A percentile compares a stretch with the other conserved stretches of the same genome.
These are phyloP conservation scores for Vanrija sp. DNA, from an alignment of 1,284 basidiomycete genomes.

Conservation along the genomic window DNA sequence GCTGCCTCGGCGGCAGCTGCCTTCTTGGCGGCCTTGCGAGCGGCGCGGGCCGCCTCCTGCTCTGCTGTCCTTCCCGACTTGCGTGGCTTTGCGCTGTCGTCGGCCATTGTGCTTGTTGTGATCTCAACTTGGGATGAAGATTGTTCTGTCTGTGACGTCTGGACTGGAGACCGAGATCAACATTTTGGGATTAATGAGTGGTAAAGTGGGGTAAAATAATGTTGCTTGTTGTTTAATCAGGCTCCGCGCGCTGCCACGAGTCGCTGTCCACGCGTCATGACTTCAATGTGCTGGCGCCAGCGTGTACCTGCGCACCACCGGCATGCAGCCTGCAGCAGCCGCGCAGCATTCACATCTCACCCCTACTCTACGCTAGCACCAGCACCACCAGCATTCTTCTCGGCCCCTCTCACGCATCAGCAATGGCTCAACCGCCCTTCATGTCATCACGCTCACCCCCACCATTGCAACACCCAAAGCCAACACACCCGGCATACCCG, in stretches of 20 bases:
- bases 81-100: conserved; percentile 55
- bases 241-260: not conserved
- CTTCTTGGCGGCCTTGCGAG: conserved; percentile 35
- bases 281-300: not conserved
- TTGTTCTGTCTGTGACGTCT: not conserved
- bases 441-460: conserved; percentile 62
- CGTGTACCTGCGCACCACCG: no score
- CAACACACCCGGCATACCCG: conserved; percentile 75
- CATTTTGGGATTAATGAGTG: conserved; percentile 14
- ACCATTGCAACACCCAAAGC: conserved; percentile 80
- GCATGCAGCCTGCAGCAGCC: no score
- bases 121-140: not conserved
- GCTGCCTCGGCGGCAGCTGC: conserved; percentile 13
- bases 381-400: no score
- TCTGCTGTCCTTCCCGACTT: conserved; percentile 39
- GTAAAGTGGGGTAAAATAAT: not conserved
- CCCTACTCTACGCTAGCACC: not conserved
- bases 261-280: conserved; percentile 3
- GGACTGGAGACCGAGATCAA: conserved; percentile 12
- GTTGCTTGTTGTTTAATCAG: not conserved
- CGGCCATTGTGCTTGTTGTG: conserved; percentile 10
- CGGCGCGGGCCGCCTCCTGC: conserved; percentile 41
- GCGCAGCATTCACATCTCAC: not conserved
- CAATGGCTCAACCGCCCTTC: conserved; percentile 39
- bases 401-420: not conserved